Evolutionary conservation across 225 moss, liverwort and hornwort species (phyloP).

Genomic region (Bryoerythrophyllum caledonicum): DNA sequence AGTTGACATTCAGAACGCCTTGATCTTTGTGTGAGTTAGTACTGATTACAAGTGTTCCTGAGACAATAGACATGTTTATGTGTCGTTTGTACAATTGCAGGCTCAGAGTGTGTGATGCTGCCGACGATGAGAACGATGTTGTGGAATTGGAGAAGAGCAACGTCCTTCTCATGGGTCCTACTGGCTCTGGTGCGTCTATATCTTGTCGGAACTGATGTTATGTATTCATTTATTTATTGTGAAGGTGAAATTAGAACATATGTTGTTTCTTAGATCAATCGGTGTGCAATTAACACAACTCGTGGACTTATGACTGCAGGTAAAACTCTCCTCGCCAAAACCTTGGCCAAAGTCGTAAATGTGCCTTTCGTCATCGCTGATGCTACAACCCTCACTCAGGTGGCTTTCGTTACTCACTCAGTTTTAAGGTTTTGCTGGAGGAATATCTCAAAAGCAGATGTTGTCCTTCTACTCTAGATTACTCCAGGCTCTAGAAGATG

Average conservation of each 20-base stretch:
- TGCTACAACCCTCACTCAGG: conserved; percentile 99
- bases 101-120: conserved; percentile 60
- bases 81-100: too few relatives aligned
- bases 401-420: conserved; percentile 26
- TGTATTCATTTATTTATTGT: not conserved
- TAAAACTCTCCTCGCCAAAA: conserved; percentile 95
- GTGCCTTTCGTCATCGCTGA: conserved; percentile 98
- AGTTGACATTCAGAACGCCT: conserved; percentile 2
- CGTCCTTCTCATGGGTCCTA: conserved; percentile 96
- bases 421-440: conserved; percentile 6
- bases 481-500: not conserved
- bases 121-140: conserved; percentile 68
- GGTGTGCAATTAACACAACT: not conserved
- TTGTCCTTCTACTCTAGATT: not conserved
- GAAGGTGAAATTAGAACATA: not conserved
- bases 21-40: conserved; percentile 7
- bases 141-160: conserved; percentile 98
- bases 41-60: conserved; percentile 7
- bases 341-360: conserved; percentile 97
- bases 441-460: not conserved
- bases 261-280: conserved; percentile 6
- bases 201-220: not conserved
- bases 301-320: conserved; percentile 50
- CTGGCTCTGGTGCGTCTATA: conserved; percentile 79
- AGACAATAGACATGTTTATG: conserved; percentile 10